These are phyloP conservation scores for Murraya paniculata DNA, from an alignment of 345 rosid species.

Conservation along the genomic window DNA sequence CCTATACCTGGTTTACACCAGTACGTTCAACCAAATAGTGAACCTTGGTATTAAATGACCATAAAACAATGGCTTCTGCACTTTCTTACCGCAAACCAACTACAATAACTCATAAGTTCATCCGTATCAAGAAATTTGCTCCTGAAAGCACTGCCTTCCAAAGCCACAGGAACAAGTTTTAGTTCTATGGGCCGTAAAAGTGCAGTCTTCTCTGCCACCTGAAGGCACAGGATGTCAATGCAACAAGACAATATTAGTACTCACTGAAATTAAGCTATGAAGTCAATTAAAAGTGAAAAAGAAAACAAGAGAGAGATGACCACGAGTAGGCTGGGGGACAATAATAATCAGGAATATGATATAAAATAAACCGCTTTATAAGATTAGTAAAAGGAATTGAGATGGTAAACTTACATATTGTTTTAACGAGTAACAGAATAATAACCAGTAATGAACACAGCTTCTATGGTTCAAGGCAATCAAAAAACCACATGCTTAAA, in stretches of 20 bases:
- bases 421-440: neutral
- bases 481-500: slow-evolving; percentile 2
- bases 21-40: neutral
- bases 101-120: slow-evolving; percentile 83
- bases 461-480: neutral
- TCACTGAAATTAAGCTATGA: neutral
- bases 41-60: neutral
- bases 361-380: neutral
- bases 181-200: slow-evolving; percentile 80
- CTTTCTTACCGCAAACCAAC: slow-evolving; percentile 88
- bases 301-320: neutral
- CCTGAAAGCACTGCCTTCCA: slow-evolving; percentile 95
- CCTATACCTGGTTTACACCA: neutral
- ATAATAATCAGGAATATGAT: neutral
- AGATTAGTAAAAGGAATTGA: neutral
- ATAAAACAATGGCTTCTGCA: neutral
- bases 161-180: slow-evolving; percentile 86
- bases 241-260: slow-evolving; percentile 22
- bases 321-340: neutral
- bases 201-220: slow-evolving; percentile 94
- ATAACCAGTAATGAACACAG: neutral
- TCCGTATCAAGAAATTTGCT: slow-evolving; percentile 86
- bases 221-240: slow-evolving; percentile 27
- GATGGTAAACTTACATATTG: neutral
- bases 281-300: neutral